Evolutionary conservation across 306 rosid species (phyloP).

Genomic region (Herpetospermum pedunculosum): DNA sequence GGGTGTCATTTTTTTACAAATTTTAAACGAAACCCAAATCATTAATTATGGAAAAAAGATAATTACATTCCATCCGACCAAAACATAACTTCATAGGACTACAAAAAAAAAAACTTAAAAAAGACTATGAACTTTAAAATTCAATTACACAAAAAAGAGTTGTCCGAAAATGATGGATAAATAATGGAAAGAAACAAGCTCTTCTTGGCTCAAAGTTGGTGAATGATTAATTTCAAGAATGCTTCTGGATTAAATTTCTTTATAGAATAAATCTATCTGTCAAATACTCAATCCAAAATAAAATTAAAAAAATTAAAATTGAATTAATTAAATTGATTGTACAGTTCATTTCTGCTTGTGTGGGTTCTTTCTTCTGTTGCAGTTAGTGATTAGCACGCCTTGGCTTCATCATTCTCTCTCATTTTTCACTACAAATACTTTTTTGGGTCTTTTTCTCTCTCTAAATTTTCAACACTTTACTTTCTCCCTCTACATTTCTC

Average conservation of each 20-base stretch:
- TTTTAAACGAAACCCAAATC: not conserved
- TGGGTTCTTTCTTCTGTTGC: slow-evolving; percentile 35
- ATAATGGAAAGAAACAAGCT: not conserved
- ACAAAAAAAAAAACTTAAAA: not conserved
- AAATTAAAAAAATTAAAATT: not conserved
- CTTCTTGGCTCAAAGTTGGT: not conserved
- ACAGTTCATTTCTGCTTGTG: slow-evolving; percentile 53
- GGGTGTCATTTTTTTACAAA: not conserved
- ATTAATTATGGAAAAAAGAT: not conserved
- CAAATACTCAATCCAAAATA: not conserved
- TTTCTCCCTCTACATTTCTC: slow-evolving; percentile 17
- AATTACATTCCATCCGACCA: not conserved
- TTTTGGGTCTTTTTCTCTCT: slow-evolving; percentile 13
- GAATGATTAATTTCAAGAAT: not conserved
- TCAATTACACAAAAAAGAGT: not conserved
- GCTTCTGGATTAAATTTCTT: not conserved
- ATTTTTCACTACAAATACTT: not conserved
- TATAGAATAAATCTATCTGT: not conserved
- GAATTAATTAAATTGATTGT: not conserved
- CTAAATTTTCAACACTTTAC: too few relatives aligned
- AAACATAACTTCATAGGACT: not conserved
- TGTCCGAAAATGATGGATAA: not conserved
- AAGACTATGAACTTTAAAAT: not conserved
- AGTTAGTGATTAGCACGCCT: slow-evolving; percentile 98
- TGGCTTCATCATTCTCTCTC: slow-evolving; percentile 74